phyloP scores from a whole-genome alignment of 1,284 basidiomycete genomes.

The Leccinum pachyderme region DNA sequence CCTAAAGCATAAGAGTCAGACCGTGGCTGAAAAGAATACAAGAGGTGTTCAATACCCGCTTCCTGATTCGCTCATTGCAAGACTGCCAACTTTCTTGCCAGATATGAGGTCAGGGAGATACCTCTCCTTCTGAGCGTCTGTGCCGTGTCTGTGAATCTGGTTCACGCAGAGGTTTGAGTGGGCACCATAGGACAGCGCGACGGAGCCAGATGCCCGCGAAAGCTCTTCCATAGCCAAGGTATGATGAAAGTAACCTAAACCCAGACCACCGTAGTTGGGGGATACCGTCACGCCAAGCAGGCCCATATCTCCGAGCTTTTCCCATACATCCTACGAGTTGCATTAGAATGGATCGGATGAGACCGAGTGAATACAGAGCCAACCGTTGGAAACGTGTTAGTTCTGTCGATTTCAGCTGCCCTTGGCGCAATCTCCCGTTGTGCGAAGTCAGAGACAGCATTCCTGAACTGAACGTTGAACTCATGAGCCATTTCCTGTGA shows the following conservation, averaged over 20 bases:
- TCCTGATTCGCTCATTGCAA: constrained; percentile 93
- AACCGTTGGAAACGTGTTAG: constrained; percentile 76
- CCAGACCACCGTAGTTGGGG: constrained; percentile 76
- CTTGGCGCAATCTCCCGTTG: constrained; percentile 69
- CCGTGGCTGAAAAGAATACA: not conserved
- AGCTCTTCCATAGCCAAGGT: constrained; percentile 92
- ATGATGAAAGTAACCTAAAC: constrained; percentile 84
- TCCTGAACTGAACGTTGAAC: constrained; percentile 64
- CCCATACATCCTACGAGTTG: constrained; percentile 73
- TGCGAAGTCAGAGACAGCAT: constrained; percentile 76
- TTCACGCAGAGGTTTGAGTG: constrained; percentile 86
- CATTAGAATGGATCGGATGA: constrained; percentile 2
- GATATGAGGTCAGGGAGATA: constrained; percentile 84
- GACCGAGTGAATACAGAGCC: constrained; percentile 24
- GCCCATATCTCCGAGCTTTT: constrained; percentile 86
- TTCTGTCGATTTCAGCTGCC: constrained; percentile 81
- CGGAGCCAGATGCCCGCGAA: constrained; percentile 85
- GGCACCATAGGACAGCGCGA: constrained; percentile 91
- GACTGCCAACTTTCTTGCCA: constrained; percentile 83
- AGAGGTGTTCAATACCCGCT: constrained; percentile 48
- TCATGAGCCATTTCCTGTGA: not conserved
- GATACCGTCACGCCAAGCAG: constrained; percentile 82
- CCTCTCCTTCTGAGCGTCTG: constrained; percentile 80
- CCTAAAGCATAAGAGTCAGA: constrained; percentile 15
- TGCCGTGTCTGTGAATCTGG: constrained; percentile 88